Conservation (phyloP, 768 basidiomycete species). For the Cubamyces lactineus region DNA sequence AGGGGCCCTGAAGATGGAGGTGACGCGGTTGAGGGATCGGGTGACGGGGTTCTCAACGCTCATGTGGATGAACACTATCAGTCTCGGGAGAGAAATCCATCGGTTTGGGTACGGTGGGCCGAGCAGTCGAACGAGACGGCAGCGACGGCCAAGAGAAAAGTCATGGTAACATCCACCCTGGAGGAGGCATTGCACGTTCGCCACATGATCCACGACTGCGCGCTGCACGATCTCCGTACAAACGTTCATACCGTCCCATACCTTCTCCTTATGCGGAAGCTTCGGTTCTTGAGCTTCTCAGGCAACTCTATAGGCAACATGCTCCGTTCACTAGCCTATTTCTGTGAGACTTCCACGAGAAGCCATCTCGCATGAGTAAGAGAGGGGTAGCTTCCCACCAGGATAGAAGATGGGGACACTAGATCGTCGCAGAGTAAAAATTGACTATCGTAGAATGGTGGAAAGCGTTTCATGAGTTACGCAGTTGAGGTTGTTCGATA, state of each 20-base stretch:
- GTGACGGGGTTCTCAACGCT: background rate
- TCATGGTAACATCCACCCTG: background rate
- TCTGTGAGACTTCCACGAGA: background rate
- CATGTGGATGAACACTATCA: background rate
- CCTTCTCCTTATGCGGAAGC: slow-evolving; percentile 1
- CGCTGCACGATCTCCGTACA: background rate
- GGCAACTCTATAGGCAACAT: background rate
- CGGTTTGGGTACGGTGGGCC: background rate
- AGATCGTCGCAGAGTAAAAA: too few species aligned
- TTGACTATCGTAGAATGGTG: too few species aligned
- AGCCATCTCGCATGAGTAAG: background rate
- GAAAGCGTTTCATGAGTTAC: too few species aligned
- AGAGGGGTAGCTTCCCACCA: too few species aligned
- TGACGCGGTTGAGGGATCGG: background rate
- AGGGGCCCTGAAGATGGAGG: background rate
- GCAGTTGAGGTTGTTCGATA: background rate
- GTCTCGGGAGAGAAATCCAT: background rate
- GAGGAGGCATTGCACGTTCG: slow-evolving; percentile 9
- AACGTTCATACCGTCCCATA: slow-evolving; percentile 3
- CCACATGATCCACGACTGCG: slow-evolving; percentile 6
- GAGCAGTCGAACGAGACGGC: background rate
- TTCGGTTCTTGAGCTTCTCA: slow-evolving; percentile 14
- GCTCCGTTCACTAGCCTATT: background rate
- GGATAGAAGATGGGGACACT: too few species aligned
- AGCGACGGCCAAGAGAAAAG: background rate